Percentiles rank a stretch among this genome's conserved stretches.
These are phyloP conservation scores for Candida coleopterorum DNA, from an alignment of 805 yeast genomes.

Conservation along the genomic window DNA sequence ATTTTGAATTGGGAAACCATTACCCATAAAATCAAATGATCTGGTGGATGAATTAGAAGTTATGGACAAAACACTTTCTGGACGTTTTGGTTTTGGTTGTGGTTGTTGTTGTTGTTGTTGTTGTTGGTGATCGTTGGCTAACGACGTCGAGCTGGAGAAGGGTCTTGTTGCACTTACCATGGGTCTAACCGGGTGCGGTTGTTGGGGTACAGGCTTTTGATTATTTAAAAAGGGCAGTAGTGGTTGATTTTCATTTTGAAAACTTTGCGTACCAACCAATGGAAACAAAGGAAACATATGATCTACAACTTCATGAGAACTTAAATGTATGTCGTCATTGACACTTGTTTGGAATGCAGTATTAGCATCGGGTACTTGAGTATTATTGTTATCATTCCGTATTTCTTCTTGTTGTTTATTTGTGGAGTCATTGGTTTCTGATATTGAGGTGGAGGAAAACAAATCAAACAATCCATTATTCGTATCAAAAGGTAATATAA, in stretches of 20 bases:
- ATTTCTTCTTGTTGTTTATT: not conserved
- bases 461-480: constrained; percentile 27
- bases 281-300: constrained; percentile 41
- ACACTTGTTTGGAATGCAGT: not conserved
- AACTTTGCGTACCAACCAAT: constrained; percentile 33
- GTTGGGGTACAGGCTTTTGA: constrained; percentile 10
- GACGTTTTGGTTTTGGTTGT: constrained; percentile 28
- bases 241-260: constrained; percentile 33
- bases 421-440: not conserved
- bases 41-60: constrained; percentile 32
- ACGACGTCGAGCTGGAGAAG: constrained; percentile 3
- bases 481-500: constrained; percentile 26
- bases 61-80: constrained; percentile 37
- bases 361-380: not conserved
- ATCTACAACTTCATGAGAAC: constrained; percentile 20
- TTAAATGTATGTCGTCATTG: constrained; percentile 4
- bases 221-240: constrained; percentile 21
- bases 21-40: constrained; percentile 11
- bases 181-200: constrained; percentile 20
- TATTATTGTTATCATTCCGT: not conserved
- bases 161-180: constrained; percentile 6
- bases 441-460: constrained; percentile 11
- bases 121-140: constrained; percentile 6
- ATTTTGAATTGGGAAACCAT: constrained; percentile 1
- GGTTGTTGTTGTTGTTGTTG: constrained; percentile 10